Conservation (phyloP, 2,329 filamentous ascomycete species). For the Furcasterigmium furcatum region DNA sequence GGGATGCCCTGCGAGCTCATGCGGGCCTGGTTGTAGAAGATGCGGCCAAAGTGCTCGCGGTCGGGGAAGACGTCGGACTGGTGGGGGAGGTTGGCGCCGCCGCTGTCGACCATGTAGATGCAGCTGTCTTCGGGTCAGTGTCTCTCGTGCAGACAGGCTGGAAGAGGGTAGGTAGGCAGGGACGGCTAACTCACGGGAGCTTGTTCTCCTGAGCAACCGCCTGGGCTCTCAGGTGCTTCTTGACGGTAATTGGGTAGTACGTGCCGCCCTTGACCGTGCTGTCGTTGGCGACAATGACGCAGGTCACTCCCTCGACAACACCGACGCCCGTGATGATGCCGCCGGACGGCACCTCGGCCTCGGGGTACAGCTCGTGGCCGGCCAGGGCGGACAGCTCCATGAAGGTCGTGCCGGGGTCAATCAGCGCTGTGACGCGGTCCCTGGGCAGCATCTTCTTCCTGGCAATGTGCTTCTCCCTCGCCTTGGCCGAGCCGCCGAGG, state of each 20-base stretch:
- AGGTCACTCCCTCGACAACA: constrained; percentile 84
- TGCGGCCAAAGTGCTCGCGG: constrained; percentile 89
- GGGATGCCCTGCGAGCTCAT: constrained; percentile 90
- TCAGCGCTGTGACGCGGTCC: constrained; percentile 80
- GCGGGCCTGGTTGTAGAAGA: constrained; percentile 96
- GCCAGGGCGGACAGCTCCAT: constrained; percentile 92
- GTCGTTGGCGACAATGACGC: constrained; percentile 92
- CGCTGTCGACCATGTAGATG: constrained; percentile 94
- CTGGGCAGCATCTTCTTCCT: constrained; percentile 92
- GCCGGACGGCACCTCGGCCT: constrained; percentile 82
- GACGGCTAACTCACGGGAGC: constrained; percentile 50
- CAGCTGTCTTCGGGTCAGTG: constrained; percentile 46
- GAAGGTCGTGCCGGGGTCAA: constrained; percentile 88
- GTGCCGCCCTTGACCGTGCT: constrained; percentile 97
- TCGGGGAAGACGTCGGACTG: constrained; percentile 97
- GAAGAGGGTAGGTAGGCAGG: not conserved
- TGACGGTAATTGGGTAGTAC: constrained; percentile 95
- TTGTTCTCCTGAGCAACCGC: constrained; percentile 86
- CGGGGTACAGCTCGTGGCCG: constrained; percentile 79
- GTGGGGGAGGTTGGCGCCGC: constrained; percentile 90
- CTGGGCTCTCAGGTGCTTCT: constrained; percentile 94
- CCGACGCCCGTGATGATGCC: constrained; percentile 93
- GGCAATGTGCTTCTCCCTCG: constrained; percentile 80
- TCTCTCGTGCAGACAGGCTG: not conserved
- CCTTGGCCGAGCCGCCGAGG: constrained; percentile 75